phyloP scores from a whole-genome alignment of 306 rosid genomes.

The Prunus persica region DNA sequence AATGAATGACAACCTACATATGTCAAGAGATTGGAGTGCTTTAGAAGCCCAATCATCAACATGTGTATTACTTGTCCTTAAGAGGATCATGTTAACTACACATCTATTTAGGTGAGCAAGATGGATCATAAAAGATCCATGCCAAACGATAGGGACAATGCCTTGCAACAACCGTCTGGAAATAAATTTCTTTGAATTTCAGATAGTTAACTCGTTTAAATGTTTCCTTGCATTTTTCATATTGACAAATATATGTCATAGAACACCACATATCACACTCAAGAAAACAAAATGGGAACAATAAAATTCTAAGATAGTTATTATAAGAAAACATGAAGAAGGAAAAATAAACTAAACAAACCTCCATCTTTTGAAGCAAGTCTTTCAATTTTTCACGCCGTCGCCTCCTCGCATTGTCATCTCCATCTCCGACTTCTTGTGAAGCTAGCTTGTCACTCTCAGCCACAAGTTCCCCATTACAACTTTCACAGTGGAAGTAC shows the following conservation, averaged over 20 bases:
- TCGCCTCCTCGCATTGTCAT: constrained; percentile 77
- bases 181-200: not conserved
- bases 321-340: not conserved
- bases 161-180: not conserved
- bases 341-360: constrained; percentile 10
- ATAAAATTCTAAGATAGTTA: not conserved
- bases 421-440: constrained; percentile 88
- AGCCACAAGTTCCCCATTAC: constrained; percentile 82
- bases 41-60: not conserved
- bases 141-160: not conserved
- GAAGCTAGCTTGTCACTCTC: constrained; percentile 89
- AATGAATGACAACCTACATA: not conserved
- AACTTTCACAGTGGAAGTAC: constrained; percentile 86
- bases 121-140: not conserved
- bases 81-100: not conserved
- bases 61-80: not conserved
- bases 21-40: not conserved
- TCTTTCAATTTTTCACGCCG: constrained; percentile 83
- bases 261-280: not conserved
- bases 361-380: constrained; percentile 92
- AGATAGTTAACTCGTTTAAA: not conserved
- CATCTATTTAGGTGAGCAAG: not conserved
- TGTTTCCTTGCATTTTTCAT: not conserved
- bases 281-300: not conserved
- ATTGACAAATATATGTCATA: not conserved